Conservation (phyloP, 345 rosid genomes). For the Citrus unshiu region DNA sequence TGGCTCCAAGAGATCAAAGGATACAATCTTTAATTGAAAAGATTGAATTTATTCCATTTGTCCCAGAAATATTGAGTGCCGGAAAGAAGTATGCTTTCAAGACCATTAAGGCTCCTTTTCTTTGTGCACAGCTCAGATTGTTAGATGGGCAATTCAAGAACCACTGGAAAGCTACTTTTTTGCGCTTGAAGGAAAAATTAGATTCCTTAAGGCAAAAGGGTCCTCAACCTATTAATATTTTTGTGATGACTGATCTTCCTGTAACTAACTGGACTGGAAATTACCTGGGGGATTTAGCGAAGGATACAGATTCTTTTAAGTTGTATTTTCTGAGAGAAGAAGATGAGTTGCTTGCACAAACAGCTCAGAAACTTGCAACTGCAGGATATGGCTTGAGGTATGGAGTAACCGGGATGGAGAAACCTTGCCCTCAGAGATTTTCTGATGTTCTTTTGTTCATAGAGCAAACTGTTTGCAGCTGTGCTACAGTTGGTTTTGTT, state of each 20-base stretch:
- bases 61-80: slow-evolving; percentile 53
- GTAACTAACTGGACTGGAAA: slow-evolving; percentile 74
- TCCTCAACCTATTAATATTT: slow-evolving; percentile 46
- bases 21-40: slow-evolving; percentile 57
- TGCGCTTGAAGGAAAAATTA: slow-evolving; percentile 54
- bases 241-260: slow-evolving; percentile 94
- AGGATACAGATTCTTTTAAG: slow-evolving; percentile 47
- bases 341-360: slow-evolving; percentile 48
- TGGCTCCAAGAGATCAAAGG: slow-evolving; percentile 38
- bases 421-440: slow-evolving; percentile 38
- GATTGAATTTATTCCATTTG: slow-evolving; percentile 70
- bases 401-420: slow-evolving; percentile 37
- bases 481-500: slow-evolving; percentile 90
- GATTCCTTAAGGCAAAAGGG: slow-evolving; percentile 44
- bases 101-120: slow-evolving; percentile 62
- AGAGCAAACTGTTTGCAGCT: slow-evolving; percentile 87
- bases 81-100: slow-evolving; percentile 59
- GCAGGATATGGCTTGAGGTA: slow-evolving; percentile 49
- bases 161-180: slow-evolving; percentile 72
- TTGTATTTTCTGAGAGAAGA: slow-evolving; percentile 52
- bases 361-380: slow-evolving; percentile 40
- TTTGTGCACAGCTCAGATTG: slow-evolving; percentile 87
- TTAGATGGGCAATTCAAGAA: slow-evolving; percentile 97
- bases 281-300: slow-evolving; percentile 69
- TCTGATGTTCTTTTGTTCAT: slow-evolving; percentile 61